Base-by-base conservation (phyloP, 768 basidiomycete species). In the Suillus paluster region DNA sequence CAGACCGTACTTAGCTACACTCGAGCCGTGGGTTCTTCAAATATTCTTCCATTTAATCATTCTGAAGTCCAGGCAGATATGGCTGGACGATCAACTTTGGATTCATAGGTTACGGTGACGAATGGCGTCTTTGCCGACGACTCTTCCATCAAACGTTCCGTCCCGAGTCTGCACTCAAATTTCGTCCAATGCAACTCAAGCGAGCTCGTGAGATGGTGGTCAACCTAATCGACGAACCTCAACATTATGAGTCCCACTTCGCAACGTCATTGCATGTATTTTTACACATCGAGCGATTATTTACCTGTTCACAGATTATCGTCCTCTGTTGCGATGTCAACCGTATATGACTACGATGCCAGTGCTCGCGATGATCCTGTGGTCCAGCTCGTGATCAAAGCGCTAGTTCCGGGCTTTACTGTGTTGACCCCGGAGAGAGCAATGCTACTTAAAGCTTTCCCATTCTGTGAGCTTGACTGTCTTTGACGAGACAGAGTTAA, bases 111-210 rank as follows among this genome's bases (percentile, higher is more conserved):
- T 62, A 62, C 49, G 46, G 57, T 7, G 54, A 61, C 21, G 38
- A 61, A 25, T 61, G 54, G 57, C 75, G 78, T 44, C 65, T 67
- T 11, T 76, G 75, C 63, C 69, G 79, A 49, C 70, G 73, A 48
- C 62, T 70, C 23, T 79, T 79, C 60, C 75, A 77, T 65, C 76
- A 79, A 54, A 75, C 74, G 56, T 78, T 80, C 59, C 74, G 77
- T 55, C 64, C 73, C 15, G 73, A 73, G 12, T 64, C 76, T 55
- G 58, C 68, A n/a, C 14, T 57, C 0, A 62, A 61, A 3, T 75
- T 71, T 52, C 65, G 69, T 41, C 67, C 70, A 17, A 59, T 70
- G 19, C 70, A 76, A 53, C 61, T 67, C 14, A 64, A 65, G 45
- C 67, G 69, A 33, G 66, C 70, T 1, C 15, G 64, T 48, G 68